Percentiles rank a stretch among this genome's conserved stretches.
Conservation (phyloP, 2,329 filamentous ascomycete genomes). For the Lasiodiplodia sp. region DNA sequence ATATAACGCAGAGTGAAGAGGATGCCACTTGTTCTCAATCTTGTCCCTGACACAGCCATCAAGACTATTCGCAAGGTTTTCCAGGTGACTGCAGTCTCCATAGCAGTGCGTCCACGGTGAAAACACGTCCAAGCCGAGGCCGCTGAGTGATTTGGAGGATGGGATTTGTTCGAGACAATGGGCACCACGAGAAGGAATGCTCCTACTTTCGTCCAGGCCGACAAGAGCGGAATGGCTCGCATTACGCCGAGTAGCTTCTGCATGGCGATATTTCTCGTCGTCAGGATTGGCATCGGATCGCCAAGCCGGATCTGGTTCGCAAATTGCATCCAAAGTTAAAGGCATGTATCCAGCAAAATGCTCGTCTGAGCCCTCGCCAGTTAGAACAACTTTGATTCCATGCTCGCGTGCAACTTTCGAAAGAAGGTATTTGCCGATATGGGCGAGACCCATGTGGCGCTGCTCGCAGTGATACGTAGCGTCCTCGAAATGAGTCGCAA, state of each 20-base stretch:
- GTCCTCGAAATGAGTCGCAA: conserved; percentile 54
- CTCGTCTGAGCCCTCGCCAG: conserved; percentile 62
- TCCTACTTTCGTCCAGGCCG: background rate
- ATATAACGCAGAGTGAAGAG: conserved; percentile 38
- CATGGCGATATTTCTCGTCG: background rate
- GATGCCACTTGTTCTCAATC: conserved; percentile 40
- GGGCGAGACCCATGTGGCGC: conserved; percentile 59
- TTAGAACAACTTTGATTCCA: conserved; percentile 63
- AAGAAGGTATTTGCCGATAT: conserved; percentile 60
- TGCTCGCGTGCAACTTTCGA: conserved; percentile 54
- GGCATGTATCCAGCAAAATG: conserved; percentile 61
- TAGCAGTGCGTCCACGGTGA: conserved; percentile 34
- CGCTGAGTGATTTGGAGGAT: background rate
- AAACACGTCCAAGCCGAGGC: conserved; percentile 6
- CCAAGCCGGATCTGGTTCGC: conserved; percentile 52
- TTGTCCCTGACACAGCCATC: conserved; percentile 40
- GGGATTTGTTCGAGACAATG: background rate
- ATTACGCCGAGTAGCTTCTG: conserved; percentile 4
- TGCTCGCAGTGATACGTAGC: conserved; percentile 56
- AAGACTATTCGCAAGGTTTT: conserved; percentile 38
- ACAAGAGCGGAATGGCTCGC: background rate
- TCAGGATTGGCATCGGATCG: background rate
- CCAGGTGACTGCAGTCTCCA: background rate
- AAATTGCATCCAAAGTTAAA: conserved; percentile 47
- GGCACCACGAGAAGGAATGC: background rate